phyloP scores from a whole-genome alignment of 805 yeast genomes.

The Wickerhamiella australiensis region DNA sequence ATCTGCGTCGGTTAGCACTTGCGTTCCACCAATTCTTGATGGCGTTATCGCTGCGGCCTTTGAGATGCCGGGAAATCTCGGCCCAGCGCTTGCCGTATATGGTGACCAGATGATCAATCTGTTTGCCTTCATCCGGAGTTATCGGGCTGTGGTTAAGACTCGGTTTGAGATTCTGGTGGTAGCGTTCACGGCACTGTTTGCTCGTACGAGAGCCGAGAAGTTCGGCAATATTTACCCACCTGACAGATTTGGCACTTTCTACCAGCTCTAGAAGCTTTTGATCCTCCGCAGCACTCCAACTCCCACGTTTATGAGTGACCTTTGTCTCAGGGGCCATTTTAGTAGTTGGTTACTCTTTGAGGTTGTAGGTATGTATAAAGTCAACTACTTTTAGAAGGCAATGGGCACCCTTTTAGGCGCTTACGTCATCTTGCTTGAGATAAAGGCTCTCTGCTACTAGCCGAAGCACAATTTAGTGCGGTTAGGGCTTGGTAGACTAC shows the following conservation, averaged over 20 bases:
- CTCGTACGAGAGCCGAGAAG: constrained; percentile 68
- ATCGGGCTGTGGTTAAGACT: constrained; percentile 71
- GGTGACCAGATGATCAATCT: constrained; percentile 66
- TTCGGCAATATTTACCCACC: constrained; percentile 80
- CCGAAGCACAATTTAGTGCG: no score
- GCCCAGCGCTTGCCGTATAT: constrained; percentile 89
- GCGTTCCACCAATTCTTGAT: constrained; percentile 97
- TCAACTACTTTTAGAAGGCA: not conserved
- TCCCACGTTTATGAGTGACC: constrained; percentile 42
- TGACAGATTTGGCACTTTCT: constrained; percentile 59
- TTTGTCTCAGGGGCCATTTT: constrained; percentile 6
- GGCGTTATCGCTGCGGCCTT: constrained; percentile 82
- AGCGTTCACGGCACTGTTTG: constrained; percentile 83
- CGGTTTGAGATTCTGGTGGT: constrained; percentile 85
- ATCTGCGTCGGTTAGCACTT: constrained; percentile 70
- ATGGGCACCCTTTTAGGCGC: not conserved
- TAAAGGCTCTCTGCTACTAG: no score
- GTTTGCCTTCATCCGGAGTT: constrained; percentile 67
- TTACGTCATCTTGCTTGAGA: constrained; percentile 1
- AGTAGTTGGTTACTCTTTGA: not conserved
- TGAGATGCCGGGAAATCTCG: constrained; percentile 75
- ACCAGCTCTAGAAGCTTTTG: constrained; percentile 57
- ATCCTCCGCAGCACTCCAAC: constrained; percentile 86
- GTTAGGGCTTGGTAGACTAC: not conserved
- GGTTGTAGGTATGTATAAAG: not conserved